A percentile compares a stretch with the other conserved stretches of the same genome.
These are phyloP conservation scores for Macrolepiota dolichaula DNA, from an alignment of 768 basidiomycete genomes.

Conservation along the genomic window DNA sequence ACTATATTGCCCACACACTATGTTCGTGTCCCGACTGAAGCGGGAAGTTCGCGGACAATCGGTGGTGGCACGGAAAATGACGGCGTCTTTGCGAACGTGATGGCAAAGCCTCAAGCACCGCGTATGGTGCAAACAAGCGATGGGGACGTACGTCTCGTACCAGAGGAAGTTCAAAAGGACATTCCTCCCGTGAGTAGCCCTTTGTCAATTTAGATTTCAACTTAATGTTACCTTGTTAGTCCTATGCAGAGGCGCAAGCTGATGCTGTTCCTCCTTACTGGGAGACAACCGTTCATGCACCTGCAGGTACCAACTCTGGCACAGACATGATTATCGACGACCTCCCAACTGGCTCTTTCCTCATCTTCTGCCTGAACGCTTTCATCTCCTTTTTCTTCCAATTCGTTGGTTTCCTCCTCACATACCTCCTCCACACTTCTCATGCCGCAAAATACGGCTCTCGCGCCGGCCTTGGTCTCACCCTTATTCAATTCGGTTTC, in stretches of 20 bases:
- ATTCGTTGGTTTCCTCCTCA: slow-evolving; percentile 90
- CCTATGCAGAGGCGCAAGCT: slow-evolving; percentile 82
- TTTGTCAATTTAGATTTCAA: neutral
- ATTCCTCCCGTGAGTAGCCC: slow-evolving; percentile 73
- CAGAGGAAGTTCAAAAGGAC: slow-evolving; percentile 80
- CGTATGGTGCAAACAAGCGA: slow-evolving; percentile 45
- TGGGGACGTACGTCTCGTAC: slow-evolving; percentile 60
- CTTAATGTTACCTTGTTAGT: slow-evolving; percentile 35
- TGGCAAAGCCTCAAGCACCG: slow-evolving; percentile 72
- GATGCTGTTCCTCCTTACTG: slow-evolving; percentile 95
- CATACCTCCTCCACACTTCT: slow-evolving; percentile 87
- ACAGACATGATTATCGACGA: slow-evolving; percentile 84
- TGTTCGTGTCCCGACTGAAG: slow-evolving; percentile 42
- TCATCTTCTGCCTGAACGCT: slow-evolving; percentile 72
- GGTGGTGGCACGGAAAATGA: slow-evolving; percentile 83
- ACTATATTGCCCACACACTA: slow-evolving; percentile 68
- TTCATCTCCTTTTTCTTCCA: slow-evolving; percentile 96
- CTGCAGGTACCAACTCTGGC: slow-evolving; percentile 43
- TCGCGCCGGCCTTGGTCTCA: slow-evolving; percentile 92
- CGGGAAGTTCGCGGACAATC: slow-evolving; percentile 28
- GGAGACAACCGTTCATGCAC: slow-evolving; percentile 93
- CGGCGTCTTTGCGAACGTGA: slow-evolving; percentile 94
- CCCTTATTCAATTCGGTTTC: slow-evolving; percentile 90
- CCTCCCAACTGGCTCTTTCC: slow-evolving; percentile 76
- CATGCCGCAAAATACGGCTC: slow-evolving; percentile 94